These are phyloP conservation scores for Aureobasidium melanogenum DNA, from an alignment of 2,329 filamentous ascomycete genomes.

Conservation along the genomic window DNA sequence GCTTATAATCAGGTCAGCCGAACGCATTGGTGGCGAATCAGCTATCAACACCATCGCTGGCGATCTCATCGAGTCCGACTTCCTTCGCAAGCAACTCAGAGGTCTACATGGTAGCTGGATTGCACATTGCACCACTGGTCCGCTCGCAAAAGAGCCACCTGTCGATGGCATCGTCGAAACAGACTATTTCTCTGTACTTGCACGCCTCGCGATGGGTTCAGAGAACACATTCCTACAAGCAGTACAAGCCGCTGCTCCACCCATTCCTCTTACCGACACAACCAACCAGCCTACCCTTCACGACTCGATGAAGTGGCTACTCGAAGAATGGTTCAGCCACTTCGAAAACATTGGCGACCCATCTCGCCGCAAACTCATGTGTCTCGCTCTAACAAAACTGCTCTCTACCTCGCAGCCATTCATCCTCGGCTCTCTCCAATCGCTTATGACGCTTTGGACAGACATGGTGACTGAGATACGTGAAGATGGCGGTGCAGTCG, in stretches of 20 bases:
- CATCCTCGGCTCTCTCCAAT: conserved; percentile 47
- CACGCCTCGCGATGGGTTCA: conserved; percentile 66
- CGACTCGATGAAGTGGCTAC: conserved; percentile 36
- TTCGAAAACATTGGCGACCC: conserved; percentile 59
- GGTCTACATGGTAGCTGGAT: conserved; percentile 44
- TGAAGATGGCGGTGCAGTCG: conserved; percentile 43
- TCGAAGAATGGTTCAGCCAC: conserved; percentile 57
- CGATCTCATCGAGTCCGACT: conserved; percentile 49
- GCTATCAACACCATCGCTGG: conserved; percentile 41
- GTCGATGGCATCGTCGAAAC: conserved; percentile 70
- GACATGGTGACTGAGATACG: conserved; percentile 58
- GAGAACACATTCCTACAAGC: conserved; percentile 57
- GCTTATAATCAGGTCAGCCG: conserved; percentile 40
- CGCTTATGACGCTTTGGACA: conserved; percentile 68
- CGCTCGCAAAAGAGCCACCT: conserved; percentile 58
- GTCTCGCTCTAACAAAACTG: conserved; percentile 62
- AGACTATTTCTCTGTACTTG: conserved; percentile 77
- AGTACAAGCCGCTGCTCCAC: conserved; percentile 29
- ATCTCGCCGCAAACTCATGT: conserved; percentile 60
- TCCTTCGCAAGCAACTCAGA: conserved; percentile 46
- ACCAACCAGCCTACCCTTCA: conserved; percentile 20
- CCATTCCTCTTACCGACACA: conserved; percentile 11
- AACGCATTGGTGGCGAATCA: conserved; percentile 43
- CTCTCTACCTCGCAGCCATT: conserved; percentile 52
- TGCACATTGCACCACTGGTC: conserved; percentile 73